These are phyloP conservation scores for Globisporangium camurandrum DNA, from an alignment of 352 stramenopile species.

Conservation along the genomic window DNA sequence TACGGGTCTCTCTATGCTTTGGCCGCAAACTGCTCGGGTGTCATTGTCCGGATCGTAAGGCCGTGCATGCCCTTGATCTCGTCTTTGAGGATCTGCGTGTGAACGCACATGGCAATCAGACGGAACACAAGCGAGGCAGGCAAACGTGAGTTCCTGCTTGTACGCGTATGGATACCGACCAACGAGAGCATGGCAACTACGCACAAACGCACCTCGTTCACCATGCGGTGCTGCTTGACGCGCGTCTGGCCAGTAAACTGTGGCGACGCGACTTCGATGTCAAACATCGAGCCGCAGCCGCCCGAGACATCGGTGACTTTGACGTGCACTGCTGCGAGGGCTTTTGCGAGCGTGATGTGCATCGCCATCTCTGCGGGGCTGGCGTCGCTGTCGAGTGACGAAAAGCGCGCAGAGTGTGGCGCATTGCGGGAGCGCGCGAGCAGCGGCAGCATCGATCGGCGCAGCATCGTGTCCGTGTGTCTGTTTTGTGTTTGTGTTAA, in stretches of 20 bases:
- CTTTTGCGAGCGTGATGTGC: slow-evolving; percentile 41
- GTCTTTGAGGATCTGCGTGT: slow-evolving; percentile 57
- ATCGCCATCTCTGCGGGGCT: slow-evolving; percentile 62
- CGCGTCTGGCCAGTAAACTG: slow-evolving; percentile 73
- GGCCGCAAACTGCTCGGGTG: slow-evolving; percentile 61
- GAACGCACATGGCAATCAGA: not conserved
- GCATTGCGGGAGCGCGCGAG: not conserved
- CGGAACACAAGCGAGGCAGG: not conserved
- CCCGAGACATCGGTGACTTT: slow-evolving; percentile 84
- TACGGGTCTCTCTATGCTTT: slow-evolving; percentile 42
- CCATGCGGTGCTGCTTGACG: slow-evolving; percentile 84
- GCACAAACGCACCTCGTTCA: slow-evolving; percentile 60
- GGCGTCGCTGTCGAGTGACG: slow-evolving; percentile 16
- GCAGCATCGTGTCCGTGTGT: slow-evolving; percentile 4
- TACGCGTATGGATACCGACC: not conserved
- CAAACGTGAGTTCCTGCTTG: not conserved
- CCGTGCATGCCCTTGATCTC: slow-evolving; percentile 86
- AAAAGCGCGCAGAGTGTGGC: slow-evolving; percentile 5
- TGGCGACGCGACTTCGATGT: slow-evolving; percentile 78
- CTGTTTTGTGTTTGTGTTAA: not conserved
- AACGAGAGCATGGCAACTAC: not conserved
- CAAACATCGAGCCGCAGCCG: slow-evolving; percentile 85
- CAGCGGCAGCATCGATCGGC: not conserved
- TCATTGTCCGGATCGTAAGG: slow-evolving; percentile 77
- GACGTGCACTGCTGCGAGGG: slow-evolving; percentile 69